Conservation (phyloP, 1,284 basidiomycete species). For the Takashimella koratensis region DNA sequence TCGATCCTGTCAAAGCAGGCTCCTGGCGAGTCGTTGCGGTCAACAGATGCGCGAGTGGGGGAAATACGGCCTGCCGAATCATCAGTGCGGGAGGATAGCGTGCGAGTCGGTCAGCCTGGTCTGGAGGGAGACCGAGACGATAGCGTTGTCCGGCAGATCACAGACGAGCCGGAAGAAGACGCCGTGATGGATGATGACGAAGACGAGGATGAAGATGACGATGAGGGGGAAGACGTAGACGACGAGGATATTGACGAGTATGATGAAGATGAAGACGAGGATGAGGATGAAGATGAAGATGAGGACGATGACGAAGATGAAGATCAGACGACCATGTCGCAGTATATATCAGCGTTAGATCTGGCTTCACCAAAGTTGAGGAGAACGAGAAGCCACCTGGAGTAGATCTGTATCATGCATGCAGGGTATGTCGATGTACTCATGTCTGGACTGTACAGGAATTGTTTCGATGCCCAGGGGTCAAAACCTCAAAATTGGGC, state of each 20-base stretch:
- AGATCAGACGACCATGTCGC: conserved; percentile 31
- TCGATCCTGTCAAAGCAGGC: not conserved
- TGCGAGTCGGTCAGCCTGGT: no score
- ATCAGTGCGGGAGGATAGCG: not conserved
- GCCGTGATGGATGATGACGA: conserved; percentile 10
- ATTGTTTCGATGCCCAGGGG: no score
- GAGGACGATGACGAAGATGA: conserved; percentile 40
- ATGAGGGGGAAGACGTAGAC: conserved; percentile 30
- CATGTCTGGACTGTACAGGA: no score
- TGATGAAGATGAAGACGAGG: conserved; percentile 29
- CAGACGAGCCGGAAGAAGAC: not conserved
- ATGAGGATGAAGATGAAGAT: conserved; percentile 38
- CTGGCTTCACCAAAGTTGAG: conserved; percentile 17
- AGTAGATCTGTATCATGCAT: no score
- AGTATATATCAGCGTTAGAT: conserved; percentile 44
- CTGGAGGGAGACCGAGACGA: no score
- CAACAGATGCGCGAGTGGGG: no score
- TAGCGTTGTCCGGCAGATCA: not conserved
- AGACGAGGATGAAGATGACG: conserved; percentile 25
- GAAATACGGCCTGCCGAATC: no score
- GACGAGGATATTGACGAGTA: conserved; percentile 34
- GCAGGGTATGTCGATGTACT: no score
- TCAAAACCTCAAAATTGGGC: no score
- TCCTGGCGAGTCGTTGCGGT: not conserved
- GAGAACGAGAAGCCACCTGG: not conserved